Base-by-base conservation (phyloP, 1,284 basidiomycete genomes). In the Coniophora puteana region DNA sequence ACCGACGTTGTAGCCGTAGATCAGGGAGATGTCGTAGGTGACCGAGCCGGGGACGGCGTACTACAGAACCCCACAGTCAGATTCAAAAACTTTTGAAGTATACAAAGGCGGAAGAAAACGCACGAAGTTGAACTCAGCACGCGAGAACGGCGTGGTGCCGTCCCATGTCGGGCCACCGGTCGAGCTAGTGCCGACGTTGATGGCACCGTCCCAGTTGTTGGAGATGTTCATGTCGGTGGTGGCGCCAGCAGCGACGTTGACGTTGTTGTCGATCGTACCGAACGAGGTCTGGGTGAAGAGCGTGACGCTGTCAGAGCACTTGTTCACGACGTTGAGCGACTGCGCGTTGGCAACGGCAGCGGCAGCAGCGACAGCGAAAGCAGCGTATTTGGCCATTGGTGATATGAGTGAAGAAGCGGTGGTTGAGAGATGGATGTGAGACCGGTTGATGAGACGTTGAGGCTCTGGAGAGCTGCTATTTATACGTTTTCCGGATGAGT, bases 1-100 rank as follows among this genome's bases (percentile, higher is more conserved):
- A 17, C 59, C 62, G 23, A 64, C 63, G 13, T 64, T 62, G 48
- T 65, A 65, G 0, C 59, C 63, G 11, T 65, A 65, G 36, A 62
- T 65, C 38, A 62, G 49, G 23, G 62, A 65, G 28, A 62, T 64
- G 32, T 65, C 63, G 18, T 62, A 62, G 24, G 60, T 64, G n/a
- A 62, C 63, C 4, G 23, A 31, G 8, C 62, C 59, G 1, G 61
- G 51, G 5, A 62, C 54, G 4, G 60, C 48, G 2, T 38, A 49
- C 60, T 65, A 34, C 8, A 29, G n/a, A n/a, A n/a, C n/a, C n/a
- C n/a, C n/a, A n/a, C n/a, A n/a, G n/a, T n/a, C n/a, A n/a, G n/a
- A n/a, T n/a, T n/a, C n/a, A n/a, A n/a, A n/a, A n/a, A n/a, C n/a
- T n/a, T n/a, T n/a, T n/a, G n/a, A n/a, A n/a, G n/a, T n/a, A n/a